Percentiles rank a stretch among this genome's conserved stretches.
phyloP scores from a whole-genome alignment of 108 stramenopile genomes.

The Discostella stelligeroides region DNA sequence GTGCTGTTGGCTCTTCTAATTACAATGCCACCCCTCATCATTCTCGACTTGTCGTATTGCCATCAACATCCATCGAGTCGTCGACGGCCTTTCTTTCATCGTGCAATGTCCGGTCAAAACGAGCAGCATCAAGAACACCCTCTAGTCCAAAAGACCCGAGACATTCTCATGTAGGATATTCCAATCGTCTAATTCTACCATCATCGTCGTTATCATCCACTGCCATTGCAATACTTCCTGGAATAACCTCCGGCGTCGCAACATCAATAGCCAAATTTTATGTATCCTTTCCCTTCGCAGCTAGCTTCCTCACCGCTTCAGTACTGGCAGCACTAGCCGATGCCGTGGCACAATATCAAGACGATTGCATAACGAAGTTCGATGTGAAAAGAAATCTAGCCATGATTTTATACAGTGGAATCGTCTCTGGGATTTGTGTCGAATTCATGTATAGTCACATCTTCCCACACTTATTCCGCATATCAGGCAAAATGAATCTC shows the following conservation, averaged over 20 bases:
- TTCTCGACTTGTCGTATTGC: no score
- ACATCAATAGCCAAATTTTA: constrained; percentile 1
- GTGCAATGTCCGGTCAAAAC: neutral
- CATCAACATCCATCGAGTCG: no score
- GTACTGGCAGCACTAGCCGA: constrained; percentile 5
- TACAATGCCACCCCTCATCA: no score
- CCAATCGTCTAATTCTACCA: neutral
- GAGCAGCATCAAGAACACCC: no score
- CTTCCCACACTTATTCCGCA: constrained; percentile 7
- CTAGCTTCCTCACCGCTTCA: constrained; percentile 10
- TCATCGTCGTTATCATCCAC: neutral
- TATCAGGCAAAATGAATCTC: neutral
- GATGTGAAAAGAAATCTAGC: constrained; percentile 4
- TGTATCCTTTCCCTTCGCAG: neutral
- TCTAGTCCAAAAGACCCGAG: no score
- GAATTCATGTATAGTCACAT: constrained; percentile 15
- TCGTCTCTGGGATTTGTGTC: constrained; percentile 3
- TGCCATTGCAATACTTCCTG: neutral
- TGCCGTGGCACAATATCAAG: constrained; percentile 8
- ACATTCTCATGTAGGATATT: neutral
- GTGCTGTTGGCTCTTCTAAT: no score
- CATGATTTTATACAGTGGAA: constrained; percentile 15
- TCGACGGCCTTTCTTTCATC: neutral
- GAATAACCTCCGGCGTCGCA: neutral
- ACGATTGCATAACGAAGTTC: constrained; percentile 12